phyloP scores from a whole-genome alignment of 1,284 basidiomycete genomes.

The Dichomitus squalens region DNA sequence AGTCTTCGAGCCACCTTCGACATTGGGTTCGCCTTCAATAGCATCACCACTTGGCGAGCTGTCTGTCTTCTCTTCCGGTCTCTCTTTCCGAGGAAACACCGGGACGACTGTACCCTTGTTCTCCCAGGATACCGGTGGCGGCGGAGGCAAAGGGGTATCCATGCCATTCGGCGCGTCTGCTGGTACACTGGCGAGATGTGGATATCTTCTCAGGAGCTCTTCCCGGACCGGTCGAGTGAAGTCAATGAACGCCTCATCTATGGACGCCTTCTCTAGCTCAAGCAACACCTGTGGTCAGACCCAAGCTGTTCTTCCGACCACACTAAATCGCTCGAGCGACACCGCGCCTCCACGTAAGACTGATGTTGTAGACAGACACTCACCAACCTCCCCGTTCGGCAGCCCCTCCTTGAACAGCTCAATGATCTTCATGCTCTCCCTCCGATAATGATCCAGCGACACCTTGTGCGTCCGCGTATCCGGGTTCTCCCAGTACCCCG shows the following conservation, averaged over 20 bases:
- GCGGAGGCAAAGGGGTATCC: constrained; percentile 83
- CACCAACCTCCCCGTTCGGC: constrained; percentile 72
- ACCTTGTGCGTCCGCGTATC: constrained; percentile 94
- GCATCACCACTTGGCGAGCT: constrained; percentile 8
- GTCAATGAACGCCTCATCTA: constrained; percentile 90
- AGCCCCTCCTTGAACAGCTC: constrained; percentile 81
- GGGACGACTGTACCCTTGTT: constrained; percentile 74
- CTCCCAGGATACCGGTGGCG: constrained; percentile 72
- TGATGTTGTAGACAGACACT: constrained; percentile 20
- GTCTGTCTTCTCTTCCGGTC: constrained; percentile 8
- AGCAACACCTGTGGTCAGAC: constrained; percentile 9
- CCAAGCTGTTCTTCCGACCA: neutral
- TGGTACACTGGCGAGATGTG: constrained; percentile 75
- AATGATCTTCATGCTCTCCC: constrained; percentile 91
- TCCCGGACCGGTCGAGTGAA: constrained; percentile 80
- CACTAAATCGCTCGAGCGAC: neutral
- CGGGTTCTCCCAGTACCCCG: constrained; percentile 88
- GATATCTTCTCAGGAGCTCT: constrained; percentile 71
- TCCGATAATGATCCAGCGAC: constrained; percentile 91
- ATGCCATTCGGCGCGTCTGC: constrained; percentile 67
- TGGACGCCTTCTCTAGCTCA: constrained; percentile 87
- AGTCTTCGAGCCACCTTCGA: constrained; percentile 9
- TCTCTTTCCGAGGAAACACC: constrained; percentile 38
- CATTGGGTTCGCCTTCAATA: neutral
- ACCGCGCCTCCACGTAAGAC: neutral